These are phyloP conservation scores for Chamaecyparis obtusa DNA, from an alignment of 75 land plant genomes.

Conservation along the genomic window DNA sequence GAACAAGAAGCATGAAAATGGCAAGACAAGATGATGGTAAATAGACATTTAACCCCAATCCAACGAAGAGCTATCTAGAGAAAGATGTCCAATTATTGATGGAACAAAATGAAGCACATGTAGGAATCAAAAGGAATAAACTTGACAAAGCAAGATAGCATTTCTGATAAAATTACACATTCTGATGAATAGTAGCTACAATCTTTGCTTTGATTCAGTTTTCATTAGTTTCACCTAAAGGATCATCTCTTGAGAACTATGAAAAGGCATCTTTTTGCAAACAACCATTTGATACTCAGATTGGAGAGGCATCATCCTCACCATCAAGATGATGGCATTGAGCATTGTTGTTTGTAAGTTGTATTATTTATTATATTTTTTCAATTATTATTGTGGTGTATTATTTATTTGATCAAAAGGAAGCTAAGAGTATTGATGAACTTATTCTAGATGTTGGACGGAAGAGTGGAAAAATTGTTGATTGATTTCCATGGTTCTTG, in stretches of 20 bases:
- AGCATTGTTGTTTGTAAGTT: neutral
- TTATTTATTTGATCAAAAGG: slow-evolving; percentile 1
- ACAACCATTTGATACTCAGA: neutral
- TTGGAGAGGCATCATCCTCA: slow-evolving; percentile 5
- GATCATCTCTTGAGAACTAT: slow-evolving; percentile 5
- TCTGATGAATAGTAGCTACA: neutral
- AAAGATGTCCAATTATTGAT: slow-evolving; percentile 29
- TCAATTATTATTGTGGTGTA: neutral
- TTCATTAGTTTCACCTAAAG: neutral
- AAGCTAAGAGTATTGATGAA: neutral
- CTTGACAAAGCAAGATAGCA: slow-evolving; percentile 17
- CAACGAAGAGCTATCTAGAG: slow-evolving; percentile 27
- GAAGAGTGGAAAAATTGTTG: neutral
- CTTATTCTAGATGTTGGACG: neutral
- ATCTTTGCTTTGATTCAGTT: slow-evolving; percentile 1
- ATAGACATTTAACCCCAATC: slow-evolving; percentile 19
- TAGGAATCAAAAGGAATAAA: slow-evolving; percentile 29
- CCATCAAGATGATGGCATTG: slow-evolving; percentile 2
- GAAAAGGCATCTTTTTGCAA: neutral
- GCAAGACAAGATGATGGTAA: slow-evolving; percentile 20
- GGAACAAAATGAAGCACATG: slow-evolving; percentile 22
- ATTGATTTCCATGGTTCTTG: neutral
- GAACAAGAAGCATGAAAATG: slow-evolving; percentile 29
- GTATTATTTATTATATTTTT: neutral
- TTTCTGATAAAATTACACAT: neutral